These are phyloP conservation scores for Plectranthus barbatus DNA, from an alignment of 257 asterid species.

Conservation along the genomic window DNA sequence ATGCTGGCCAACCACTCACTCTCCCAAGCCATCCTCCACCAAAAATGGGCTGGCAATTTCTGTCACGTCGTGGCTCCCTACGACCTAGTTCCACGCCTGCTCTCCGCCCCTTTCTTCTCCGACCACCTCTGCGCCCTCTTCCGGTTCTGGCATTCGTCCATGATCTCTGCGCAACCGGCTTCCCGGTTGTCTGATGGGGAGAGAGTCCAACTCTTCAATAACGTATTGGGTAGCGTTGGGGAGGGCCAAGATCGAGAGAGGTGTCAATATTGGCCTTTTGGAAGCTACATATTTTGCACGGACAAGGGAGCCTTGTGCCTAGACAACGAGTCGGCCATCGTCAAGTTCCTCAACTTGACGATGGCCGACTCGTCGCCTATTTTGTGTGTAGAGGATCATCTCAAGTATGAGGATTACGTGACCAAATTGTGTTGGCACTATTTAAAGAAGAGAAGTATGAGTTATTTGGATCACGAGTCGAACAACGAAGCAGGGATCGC, in stretches of 20 bases:
- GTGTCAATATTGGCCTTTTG: conserved; percentile 49
- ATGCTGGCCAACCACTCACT: conserved; percentile 56
- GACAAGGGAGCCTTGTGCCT: conserved; percentile 52
- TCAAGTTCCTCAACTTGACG: conserved; percentile 37
- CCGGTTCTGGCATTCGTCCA: conserved; percentile 29
- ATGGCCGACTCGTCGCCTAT: conserved; percentile 29
- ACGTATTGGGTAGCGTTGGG: conserved; percentile 12
- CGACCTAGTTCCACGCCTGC: conserved; percentile 54
- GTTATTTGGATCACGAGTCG: conserved; percentile 8
- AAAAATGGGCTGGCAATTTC: conserved; percentile 69
- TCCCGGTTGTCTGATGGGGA: conserved; percentile 25
- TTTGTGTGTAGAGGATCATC: conserved; percentile 41
- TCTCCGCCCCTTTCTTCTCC: conserved; percentile 27
- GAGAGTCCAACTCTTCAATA: conserved; percentile 16
- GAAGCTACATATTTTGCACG: conserved; percentile 63
- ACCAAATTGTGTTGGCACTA: conserved; percentile 29
- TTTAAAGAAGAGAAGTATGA: conserved; percentile 16
- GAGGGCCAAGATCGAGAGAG: conserved; percentile 6
- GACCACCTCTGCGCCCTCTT: conserved; percentile 7
- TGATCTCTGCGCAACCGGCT: not conserved
- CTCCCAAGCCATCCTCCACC: conserved; percentile 50
- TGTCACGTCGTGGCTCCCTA: conserved; percentile 55
- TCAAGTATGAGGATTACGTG: conserved; percentile 41
- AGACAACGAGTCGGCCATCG: conserved; percentile 41
- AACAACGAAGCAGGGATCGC: conserved; percentile 69